Conservation (phyloP, 2,329 filamentous ascomycete genomes). For the Magnaporthiopsis rhizophila region DNA sequence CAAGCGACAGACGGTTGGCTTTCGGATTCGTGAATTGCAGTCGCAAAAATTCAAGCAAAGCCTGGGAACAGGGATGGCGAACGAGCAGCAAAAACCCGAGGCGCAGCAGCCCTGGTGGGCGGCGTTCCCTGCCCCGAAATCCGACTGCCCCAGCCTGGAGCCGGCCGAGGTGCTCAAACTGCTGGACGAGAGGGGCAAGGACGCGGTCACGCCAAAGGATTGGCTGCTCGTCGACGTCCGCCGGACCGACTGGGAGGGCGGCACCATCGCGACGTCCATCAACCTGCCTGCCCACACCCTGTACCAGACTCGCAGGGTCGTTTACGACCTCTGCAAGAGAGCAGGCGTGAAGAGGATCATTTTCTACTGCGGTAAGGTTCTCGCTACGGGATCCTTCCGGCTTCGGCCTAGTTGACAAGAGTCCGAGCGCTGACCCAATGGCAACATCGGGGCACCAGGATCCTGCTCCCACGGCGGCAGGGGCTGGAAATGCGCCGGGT, state of each 20-base stretch:
- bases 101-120: slow-evolving; percentile 25
- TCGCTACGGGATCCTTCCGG: background rate
- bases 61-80: background rate
- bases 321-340: slow-evolving; percentile 42
- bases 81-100: background rate
- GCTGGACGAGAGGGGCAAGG: slow-evolving; percentile 28
- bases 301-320: slow-evolving; percentile 37
- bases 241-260: slow-evolving; percentile 47
- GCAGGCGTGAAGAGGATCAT: slow-evolving; percentile 40
- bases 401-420: background rate
- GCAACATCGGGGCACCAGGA: background rate
- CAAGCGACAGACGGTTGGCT: too few relatives aligned
- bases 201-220: slow-evolving; percentile 18
- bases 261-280: slow-evolving; percentile 50
- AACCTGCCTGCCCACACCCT: slow-evolving; percentile 49
- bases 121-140: slow-evolving; percentile 33
- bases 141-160: slow-evolving; percentile 28
- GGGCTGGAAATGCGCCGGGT: slow-evolving; percentile 43
- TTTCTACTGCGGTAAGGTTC: slow-evolving; percentile 46
- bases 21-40: too few relatives aligned
- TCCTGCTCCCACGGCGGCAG: slow-evolving; percentile 42
- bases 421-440: background rate
- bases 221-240: slow-evolving; percentile 47
- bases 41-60: background rate
- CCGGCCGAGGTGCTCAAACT: slow-evolving; percentile 31